Percentiles rank a stretch among this genome's conserved stretches.
These are phyloP conservation scores for Malus hybrid DNA, from an alignment of 331 rosid genomes.

Conservation along the genomic window DNA sequence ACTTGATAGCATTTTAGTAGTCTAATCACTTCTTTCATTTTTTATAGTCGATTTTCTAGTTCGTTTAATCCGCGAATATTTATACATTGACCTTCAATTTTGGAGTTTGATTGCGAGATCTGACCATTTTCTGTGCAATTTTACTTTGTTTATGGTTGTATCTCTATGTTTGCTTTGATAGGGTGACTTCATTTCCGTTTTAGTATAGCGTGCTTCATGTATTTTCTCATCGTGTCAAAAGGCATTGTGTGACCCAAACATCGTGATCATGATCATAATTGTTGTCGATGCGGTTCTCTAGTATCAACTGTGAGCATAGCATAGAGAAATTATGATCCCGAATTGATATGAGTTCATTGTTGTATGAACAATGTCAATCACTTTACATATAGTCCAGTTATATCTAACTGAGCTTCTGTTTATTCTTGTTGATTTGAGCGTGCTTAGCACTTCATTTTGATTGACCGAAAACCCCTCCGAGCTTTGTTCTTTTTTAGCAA, in stretches of 20 bases:
- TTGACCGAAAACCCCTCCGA: background rate
- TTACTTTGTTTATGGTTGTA: background rate
- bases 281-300: background rate
- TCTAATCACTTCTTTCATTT: background rate
- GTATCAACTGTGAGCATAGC: background rate
- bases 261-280: background rate
- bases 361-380: background rate
- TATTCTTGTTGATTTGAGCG: background rate
- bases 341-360: background rate
- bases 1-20: background rate
- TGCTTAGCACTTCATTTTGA: background rate
- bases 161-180: background rate
- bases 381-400: background rate
- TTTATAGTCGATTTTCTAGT: background rate
- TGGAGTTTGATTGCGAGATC: background rate
- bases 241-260: background rate
- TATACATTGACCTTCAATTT: background rate
- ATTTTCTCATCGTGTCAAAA: background rate
- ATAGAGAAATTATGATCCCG: background rate
- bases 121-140: background rate
- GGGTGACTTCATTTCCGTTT: background rate
- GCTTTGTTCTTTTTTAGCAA: background rate
- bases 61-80: background rate
- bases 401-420: background rate
- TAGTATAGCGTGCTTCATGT: background rate